phyloP scores from a whole-genome alignment of 345 rosid genomes.

The Syzygium aqueum region DNA sequence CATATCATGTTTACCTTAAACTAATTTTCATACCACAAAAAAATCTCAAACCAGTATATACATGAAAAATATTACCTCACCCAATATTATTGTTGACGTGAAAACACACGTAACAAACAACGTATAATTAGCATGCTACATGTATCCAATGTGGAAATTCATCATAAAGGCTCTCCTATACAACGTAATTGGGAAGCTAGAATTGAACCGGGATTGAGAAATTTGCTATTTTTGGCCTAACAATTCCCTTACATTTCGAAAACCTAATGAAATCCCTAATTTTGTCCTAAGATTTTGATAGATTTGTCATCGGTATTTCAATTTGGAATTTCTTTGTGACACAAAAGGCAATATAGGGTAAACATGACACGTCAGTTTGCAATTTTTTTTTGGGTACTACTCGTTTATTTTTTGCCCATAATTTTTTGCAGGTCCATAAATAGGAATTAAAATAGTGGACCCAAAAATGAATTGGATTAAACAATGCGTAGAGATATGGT shows the following conservation, averaged over 20 bases:
- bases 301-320: not conserved
- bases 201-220: not conserved
- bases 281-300: not conserved
- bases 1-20: accelerated
- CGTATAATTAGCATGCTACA: accelerated
- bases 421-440: not conserved
- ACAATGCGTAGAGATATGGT: not conserved
- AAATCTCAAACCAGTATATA: accelerated
- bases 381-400: not conserved
- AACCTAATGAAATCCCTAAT: not conserved
- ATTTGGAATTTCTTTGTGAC: not conserved
- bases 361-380: not conserved
- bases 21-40: no score
- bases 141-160: not conserved
- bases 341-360: not conserved
- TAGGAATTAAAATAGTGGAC: not conserved
- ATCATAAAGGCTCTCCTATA: not conserved
- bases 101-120: not conserved
- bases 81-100: not conserved
- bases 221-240: not conserved
- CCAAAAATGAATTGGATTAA: not conserved
- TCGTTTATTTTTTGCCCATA: not conserved
- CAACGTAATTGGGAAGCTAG: not conserved
- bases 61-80: no score
- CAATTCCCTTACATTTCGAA: not conserved